Evolutionary conservation across 176 grass and related monocot species (phyloP), one percentile per base, ranked within the genome.

Genomic region (Ensete ventricosum): DNA sequence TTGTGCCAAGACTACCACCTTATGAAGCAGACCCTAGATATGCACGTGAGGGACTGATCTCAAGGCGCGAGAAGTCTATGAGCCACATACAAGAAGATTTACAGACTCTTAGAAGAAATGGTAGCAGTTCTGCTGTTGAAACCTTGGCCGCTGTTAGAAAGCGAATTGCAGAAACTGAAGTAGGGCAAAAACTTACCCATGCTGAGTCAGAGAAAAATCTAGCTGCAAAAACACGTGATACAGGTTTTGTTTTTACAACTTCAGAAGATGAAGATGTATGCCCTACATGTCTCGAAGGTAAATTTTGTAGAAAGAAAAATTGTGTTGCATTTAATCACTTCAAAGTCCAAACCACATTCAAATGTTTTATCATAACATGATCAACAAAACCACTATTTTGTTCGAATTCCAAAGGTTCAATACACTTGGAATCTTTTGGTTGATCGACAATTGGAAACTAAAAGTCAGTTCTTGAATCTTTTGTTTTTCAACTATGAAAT

Each of bases 261-360:
- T 77, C 91, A 69, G 95, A 94, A 79, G 95, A 99, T 82, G 95
- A 99, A 80, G 95, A 99, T 77, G 88, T 91, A 49, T 99, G 91
- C 70, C 95, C 95, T 48, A 99, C 91, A 72, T 99, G 95, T 81
- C 91, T 99, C 80, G 95, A 99, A 87, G 95, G 95, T 99, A 73
- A 69, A 77, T 64, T 14, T 34, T 24, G 16, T 29, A 16, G 64
- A 43, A 23, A 34, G 53, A 54, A 67, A 14, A 43, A 12, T 1
- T 29, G 11, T 29, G 29, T 29, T 29, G 29, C 3, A 29, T 29
- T 29, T 29, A 29, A 43, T 43, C 34, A 43, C 34, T 6, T 43
- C 55, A 58, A n/a, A 16, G 3, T 58, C 14, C 55, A 58, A 58
- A 58, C 55, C 17, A 17, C 57, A 60, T 6, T 8, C 57, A 19